Evolutionary conservation across 2,329 filamentous ascomycete genomes (phyloP).

Genomic region (Colletotrichum sp.): DNA sequence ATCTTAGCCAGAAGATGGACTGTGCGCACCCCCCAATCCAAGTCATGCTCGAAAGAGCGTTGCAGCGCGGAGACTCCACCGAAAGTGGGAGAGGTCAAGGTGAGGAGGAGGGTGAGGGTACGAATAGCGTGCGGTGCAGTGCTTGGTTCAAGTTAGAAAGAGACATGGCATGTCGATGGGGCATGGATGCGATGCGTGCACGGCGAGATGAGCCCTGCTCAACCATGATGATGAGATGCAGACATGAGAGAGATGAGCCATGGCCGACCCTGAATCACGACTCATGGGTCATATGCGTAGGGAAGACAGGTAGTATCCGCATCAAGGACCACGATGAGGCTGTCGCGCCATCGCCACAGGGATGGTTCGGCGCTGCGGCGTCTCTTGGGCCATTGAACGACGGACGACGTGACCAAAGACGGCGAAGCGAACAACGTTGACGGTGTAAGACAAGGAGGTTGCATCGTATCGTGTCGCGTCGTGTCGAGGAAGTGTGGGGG

Average conservation of each 20-base stretch:
- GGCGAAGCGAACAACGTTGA: not conserved
- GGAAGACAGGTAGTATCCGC: not conserved
- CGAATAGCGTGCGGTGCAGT: not conserved
- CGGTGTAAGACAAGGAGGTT: constrained; percentile 14
- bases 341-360: constrained; percentile 3
- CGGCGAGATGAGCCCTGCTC: not conserved
- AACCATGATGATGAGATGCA: not conserved
- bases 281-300: not conserved
- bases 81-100: not conserved
- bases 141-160: not conserved
- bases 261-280: not conserved
- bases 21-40: constrained; percentile 10
- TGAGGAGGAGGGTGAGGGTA: not conserved
- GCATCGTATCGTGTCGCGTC: constrained; percentile 5
- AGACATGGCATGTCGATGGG: not conserved
- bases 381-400: not conserved
- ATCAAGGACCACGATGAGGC: not conserved
- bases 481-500: constrained; percentile 15
- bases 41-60: constrained; percentile 3
- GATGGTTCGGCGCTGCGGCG: not conserved
- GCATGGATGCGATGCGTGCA: not conserved
- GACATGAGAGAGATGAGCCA: constrained; percentile 13
- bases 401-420: not conserved
- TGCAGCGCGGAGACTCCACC: constrained; percentile 14
- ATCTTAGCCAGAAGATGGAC: constrained; percentile 1